phyloP scores from a whole-genome alignment of 495 filamentous ascomycete genomes.

The Lepraria neglecta region DNA sequence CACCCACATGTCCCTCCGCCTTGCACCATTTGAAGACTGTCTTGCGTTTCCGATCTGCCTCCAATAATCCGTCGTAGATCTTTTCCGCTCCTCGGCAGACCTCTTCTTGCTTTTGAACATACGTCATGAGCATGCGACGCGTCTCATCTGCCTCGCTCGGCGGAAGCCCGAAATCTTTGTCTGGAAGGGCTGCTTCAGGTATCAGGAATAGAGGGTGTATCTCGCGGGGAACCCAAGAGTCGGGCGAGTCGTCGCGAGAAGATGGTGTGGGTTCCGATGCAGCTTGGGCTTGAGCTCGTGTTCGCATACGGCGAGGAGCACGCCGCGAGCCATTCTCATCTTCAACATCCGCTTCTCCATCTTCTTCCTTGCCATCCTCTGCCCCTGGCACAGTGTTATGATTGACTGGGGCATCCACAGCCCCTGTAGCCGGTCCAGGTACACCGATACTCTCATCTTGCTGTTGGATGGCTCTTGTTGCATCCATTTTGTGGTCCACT shows the following conservation, averaged over 20 bases:
- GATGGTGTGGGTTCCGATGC: slow-evolving; percentile 32
- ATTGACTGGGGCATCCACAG: not conserved
- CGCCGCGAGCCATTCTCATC: slow-evolving; percentile 36
- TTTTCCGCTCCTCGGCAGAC: slow-evolving; percentile 72
- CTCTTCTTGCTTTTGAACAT: slow-evolving; percentile 94
- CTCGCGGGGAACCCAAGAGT: slow-evolving; percentile 43
- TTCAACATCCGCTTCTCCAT: slow-evolving; percentile 16
- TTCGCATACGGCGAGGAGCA: slow-evolving; percentile 59
- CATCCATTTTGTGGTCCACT: not conserved
- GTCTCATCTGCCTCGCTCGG: slow-evolving; percentile 81
- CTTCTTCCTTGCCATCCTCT: slow-evolving; percentile 23
- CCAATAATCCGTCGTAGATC: slow-evolving; percentile 67
- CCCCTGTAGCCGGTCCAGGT: not conserved
- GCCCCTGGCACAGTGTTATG: not conserved
- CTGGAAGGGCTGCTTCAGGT: slow-evolving; percentile 60
- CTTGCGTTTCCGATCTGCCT: slow-evolving; percentile 70
- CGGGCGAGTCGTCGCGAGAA: slow-evolving; percentile 41
- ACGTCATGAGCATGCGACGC: slow-evolving; percentile 70
- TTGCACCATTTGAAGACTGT: slow-evolving; percentile 79
- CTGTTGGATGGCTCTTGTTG: not conserved
- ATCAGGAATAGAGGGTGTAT: slow-evolving; percentile 85
- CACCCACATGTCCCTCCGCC: slow-evolving; percentile 81
- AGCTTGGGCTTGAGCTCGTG: slow-evolving; percentile 58
- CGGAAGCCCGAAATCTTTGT: slow-evolving; percentile 74
- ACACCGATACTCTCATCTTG: not conserved